A percentile compares a stretch with the other conserved stretches of the same genome.
Evolutionary conservation across 371 early-diverging fungal genomes (phyloP).

Genomic region (Nematocida homosporus): DNA sequence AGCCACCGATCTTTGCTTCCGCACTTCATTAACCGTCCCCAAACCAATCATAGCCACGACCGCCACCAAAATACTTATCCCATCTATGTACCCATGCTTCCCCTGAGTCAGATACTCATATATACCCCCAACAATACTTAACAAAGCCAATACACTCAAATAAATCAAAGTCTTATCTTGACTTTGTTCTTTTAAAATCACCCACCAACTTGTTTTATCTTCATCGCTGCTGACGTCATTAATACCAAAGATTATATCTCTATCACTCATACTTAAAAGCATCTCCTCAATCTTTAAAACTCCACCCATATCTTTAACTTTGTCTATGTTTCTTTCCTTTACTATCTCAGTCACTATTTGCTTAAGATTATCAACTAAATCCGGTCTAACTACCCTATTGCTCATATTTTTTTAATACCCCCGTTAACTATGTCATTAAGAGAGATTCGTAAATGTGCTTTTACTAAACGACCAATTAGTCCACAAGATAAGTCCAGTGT

Average conservation of each 20-base stretch:
- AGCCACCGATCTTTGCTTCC: slow-evolving; percentile 85
- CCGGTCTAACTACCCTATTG: background rate
- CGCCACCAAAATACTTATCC: slow-evolving; percentile 77
- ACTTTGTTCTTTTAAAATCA: background rate
- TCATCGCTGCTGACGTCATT: background rate
- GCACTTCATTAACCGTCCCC: slow-evolving; percentile 85
- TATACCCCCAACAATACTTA: background rate
- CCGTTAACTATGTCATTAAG: slow-evolving; percentile 6
- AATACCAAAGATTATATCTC: background rate
- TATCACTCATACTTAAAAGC: background rate
- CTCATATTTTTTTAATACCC: slow-evolving; percentile 46
- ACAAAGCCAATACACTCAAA: background rate
- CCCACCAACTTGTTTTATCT: too few species aligned
- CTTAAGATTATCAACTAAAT: background rate
- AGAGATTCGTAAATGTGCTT: slow-evolving; percentile 62
- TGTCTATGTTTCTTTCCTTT: background rate
- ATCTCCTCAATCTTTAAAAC: slow-evolving; percentile 3
- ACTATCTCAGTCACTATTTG: background rate
- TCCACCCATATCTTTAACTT: background rate
- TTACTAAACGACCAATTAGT: slow-evolving; percentile 67
- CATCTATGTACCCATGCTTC: slow-evolving; percentile 72
- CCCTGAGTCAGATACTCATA: slow-evolving; percentile 54
- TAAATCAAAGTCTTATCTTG: slow-evolving; percentile 7
- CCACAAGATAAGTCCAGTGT: slow-evolving; percentile 65
- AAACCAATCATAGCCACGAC: slow-evolving; percentile 82